Evolutionary conservation across 331 rosid genomes (phyloP).

Genomic region (Pyracantha coccinea): DNA sequence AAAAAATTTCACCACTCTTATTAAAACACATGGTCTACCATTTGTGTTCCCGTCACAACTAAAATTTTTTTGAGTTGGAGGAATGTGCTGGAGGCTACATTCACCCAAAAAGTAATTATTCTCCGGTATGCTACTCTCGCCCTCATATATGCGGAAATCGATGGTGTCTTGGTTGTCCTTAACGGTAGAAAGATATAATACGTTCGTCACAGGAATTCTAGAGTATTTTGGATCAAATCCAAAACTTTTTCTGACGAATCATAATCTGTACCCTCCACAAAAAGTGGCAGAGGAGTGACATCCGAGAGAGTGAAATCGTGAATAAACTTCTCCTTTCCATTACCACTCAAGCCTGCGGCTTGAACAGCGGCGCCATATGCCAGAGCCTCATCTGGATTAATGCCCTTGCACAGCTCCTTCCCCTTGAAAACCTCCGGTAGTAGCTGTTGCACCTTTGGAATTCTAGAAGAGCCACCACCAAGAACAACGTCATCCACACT

Average conservation of each 20-base stretch:
- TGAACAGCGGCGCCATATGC: neutral
- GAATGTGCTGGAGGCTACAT: neutral
- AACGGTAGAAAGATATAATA: accelerated
- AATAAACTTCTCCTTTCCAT: neutral
- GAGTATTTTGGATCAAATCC: neutral
- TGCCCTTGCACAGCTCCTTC: neutral
- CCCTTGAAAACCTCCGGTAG: neutral
- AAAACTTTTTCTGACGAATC: neutral
- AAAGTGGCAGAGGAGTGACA: neutral
- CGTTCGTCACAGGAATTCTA: neutral
- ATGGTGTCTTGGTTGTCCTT: neutral
- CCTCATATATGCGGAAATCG: neutral
- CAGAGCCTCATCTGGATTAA: neutral
- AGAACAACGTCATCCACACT: neutral
- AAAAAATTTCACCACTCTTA: too few species aligned
- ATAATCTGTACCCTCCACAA: neutral
- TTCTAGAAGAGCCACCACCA: neutral
- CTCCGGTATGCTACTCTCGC: neutral
- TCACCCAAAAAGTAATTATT: neutral
- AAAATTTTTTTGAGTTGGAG: neutral
- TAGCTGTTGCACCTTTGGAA: neutral
- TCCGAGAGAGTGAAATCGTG: neutral
- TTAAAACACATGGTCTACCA: too few species aligned
- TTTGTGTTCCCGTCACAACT: too few species aligned
- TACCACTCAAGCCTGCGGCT: too few species aligned